Base-by-base conservation (phyloP, 1,139 yeast species). In the Diutina sp. region DNA sequence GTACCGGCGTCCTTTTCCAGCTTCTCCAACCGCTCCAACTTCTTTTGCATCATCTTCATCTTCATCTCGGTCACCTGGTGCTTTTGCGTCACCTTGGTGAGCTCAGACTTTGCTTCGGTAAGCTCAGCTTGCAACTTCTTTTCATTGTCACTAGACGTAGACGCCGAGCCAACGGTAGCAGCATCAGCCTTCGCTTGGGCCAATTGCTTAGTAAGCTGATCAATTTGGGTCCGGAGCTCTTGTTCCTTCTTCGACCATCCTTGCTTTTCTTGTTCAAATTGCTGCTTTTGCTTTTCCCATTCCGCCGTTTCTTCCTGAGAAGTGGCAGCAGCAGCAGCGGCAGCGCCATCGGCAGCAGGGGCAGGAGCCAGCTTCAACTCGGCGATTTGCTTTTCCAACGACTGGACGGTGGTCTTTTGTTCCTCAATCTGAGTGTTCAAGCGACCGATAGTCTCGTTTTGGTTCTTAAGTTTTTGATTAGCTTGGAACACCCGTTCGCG, bases 11-110 rank as follows among this genome's bases (percentile, higher is more conserved):
- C 25, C 4, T 21, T 8, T 11, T 46, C 29, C 48, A 25, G 16
- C 32, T 9, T 6, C 14, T 16, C 32, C 21, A 30, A 14, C 29
- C 16, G 14, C n/a, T 50, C 53, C 44, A 50, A 32, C 45, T 50
- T 50, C 28, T 50, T 50, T 16, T 50, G 53, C 18, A 50, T 9
- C 53, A 50, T 41, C 28, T 14, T 25, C 54, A 51, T 41, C 54
- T 51, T 51, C 46, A 38, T 18, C 11, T 51, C 54, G 7, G 21
- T 25, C 46, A 35, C 28, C 21, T 38, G 46, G 25, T 25, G 46
- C 32, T 12, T 21, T 21, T 51, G 25, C 25, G 25, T 29, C 18
- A 32, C 54, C 46, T 38, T 38, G 2, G 32, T 28, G 4, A 38
- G 18, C 46, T 51, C 54, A 16, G 25, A 21, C 35, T 51, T 29